phyloP scores from a whole-genome alignment of 2,329 filamentous ascomycete genomes.

The Diatrype stigma region DNA sequence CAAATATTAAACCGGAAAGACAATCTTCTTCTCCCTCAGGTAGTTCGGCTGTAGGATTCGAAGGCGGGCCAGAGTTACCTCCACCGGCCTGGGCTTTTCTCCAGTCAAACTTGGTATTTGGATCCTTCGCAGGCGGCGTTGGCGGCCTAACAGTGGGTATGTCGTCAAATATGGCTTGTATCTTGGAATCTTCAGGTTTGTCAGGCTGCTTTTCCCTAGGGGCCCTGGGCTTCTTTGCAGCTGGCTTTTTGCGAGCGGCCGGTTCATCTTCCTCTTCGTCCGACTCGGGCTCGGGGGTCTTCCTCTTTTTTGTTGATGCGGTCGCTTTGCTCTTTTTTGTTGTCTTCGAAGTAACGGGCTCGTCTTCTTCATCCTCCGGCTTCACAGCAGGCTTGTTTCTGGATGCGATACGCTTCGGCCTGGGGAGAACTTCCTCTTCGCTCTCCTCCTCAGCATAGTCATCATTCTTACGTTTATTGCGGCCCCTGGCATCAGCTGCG shows the following conservation, averaged over 20 bases:
- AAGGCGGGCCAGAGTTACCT: conserved; percentile 60
- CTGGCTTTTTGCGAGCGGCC: conserved; percentile 46
- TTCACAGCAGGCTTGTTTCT: conserved; percentile 34
- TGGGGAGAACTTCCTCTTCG: conserved; percentile 63
- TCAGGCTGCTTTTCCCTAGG: conserved; percentile 62
- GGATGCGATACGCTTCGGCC: conserved; percentile 54
- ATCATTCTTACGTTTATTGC: conserved; percentile 65
- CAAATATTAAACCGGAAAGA: conserved; percentile 82
- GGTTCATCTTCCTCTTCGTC: conserved; percentile 58
- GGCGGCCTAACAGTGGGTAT: conserved; percentile 81
- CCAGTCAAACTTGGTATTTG: conserved; percentile 76
- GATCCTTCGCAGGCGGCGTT: conserved; percentile 71
- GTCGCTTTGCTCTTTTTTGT: conserved; percentile 28
- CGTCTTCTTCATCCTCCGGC: conserved; percentile 28
- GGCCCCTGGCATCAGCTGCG: conserved; percentile 63
- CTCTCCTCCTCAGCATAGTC: conserved; percentile 71
- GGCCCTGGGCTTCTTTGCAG: conserved; percentile 54
- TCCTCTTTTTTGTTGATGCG: conserved; percentile 48
- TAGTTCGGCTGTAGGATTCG: conserved; percentile 58
- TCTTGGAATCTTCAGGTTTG: conserved; percentile 61
- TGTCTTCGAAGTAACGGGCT: conserved; percentile 23
- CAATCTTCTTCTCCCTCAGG: conserved; percentile 86
- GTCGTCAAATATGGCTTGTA: conserved; percentile 82
- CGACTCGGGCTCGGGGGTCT: conserved; percentile 49
- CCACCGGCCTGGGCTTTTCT: conserved; percentile 55